These are phyloP conservation scores for Anethum foeniculum DNA, from an alignment of 140 eudicot species.

Conservation along the genomic window DNA sequence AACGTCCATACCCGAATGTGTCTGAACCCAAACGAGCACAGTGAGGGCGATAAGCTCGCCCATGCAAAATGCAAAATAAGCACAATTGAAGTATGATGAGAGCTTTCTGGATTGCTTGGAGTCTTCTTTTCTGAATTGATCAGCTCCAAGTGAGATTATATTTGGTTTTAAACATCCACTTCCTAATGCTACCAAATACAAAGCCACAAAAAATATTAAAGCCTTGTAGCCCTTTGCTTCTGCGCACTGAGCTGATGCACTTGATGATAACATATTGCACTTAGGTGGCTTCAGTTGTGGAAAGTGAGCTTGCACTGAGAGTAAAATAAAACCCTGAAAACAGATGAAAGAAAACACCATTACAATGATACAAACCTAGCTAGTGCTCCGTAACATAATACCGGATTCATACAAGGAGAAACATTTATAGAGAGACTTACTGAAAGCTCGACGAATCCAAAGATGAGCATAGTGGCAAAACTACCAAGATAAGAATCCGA, in stretches of 20 bases:
- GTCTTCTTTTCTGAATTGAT: conserved; percentile 49
- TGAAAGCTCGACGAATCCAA: conserved; percentile 67
- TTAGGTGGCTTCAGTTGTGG: conserved; percentile 64
- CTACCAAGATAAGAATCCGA: conserved; percentile 80
- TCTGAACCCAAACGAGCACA: conserved; percentile 79
- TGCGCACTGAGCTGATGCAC: conserved; percentile 23
- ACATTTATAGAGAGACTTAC: conserved; percentile 26
- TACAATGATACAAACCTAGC: not conserved
- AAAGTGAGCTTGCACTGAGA: conserved; percentile 71
- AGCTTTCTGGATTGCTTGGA: conserved; percentile 42
- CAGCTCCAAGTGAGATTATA: conserved; percentile 77
- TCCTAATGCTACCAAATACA: conserved; percentile 73
- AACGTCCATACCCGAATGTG: conserved; percentile 74
- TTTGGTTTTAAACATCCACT: conserved; percentile 88
- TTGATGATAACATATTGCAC: conserved; percentile 39
- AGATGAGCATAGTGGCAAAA: conserved; percentile 68
- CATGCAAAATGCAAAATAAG: conserved; percentile 72
- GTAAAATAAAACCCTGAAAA: conserved; percentile 63
- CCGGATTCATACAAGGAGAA: not conserved
- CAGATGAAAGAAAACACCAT: not conserved
- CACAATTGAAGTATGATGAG: conserved; percentile 72
- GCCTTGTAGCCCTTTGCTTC: conserved; percentile 60
- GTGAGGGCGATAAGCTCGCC: conserved; percentile 83
- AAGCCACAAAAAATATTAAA: conserved; percentile 55
- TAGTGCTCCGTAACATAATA: not conserved